phyloP scores from a whole-genome alignment of 345 rosid species.

The Sisymbrium irio region DNA sequence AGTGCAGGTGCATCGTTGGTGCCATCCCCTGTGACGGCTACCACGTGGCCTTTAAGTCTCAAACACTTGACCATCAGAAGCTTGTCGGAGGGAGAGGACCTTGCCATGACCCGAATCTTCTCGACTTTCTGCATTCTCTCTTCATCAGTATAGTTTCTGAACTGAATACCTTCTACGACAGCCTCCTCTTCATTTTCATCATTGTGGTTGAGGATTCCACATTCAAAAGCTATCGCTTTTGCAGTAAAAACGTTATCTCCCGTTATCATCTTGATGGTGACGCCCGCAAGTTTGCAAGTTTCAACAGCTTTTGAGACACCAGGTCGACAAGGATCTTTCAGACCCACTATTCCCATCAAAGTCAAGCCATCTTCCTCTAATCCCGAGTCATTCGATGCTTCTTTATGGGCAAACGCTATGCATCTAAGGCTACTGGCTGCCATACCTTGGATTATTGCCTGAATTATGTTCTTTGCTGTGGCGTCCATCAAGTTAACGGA shows the following conservation, averaged over 20 bases:
- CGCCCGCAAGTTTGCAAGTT: slow-evolving; percentile 55
- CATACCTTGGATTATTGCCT: slow-evolving; percentile 48
- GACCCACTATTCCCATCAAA: slow-evolving; percentile 60
- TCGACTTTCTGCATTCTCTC: slow-evolving; percentile 52
- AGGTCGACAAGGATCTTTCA: slow-evolving; percentile 68
- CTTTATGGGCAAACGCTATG: slow-evolving; percentile 63
- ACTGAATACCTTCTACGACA: slow-evolving; percentile 54
- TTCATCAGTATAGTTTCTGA: slow-evolving; percentile 49
- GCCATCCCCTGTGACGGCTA: slow-evolving; percentile 67
- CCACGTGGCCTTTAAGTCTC: slow-evolving; percentile 58
- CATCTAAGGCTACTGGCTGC: slow-evolving; percentile 62
- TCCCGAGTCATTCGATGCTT: slow-evolving; percentile 29
- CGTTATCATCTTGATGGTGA: slow-evolving; percentile 62
- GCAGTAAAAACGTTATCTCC: slow-evolving; percentile 75
- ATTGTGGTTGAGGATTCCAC: slow-evolving; percentile 51
- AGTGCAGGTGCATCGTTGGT: slow-evolving; percentile 66
- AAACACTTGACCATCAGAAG: slow-evolving; percentile 69
- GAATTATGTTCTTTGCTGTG: slow-evolving; percentile 35
- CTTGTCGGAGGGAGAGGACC: slow-evolving; percentile 68
- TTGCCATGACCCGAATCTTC: slow-evolving; percentile 61
- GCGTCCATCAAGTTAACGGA: slow-evolving; percentile 32
- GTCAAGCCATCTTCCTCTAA: slow-evolving; percentile 45
- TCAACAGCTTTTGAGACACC: slow-evolving; percentile 58
- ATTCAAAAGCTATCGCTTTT: slow-evolving; percentile 67
- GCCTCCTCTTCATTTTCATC: slow-evolving; percentile 33